phyloP scores from a whole-genome alignment of 768 basidiomycete genomes.

The Pleurotus cornucopiae region DNA sequence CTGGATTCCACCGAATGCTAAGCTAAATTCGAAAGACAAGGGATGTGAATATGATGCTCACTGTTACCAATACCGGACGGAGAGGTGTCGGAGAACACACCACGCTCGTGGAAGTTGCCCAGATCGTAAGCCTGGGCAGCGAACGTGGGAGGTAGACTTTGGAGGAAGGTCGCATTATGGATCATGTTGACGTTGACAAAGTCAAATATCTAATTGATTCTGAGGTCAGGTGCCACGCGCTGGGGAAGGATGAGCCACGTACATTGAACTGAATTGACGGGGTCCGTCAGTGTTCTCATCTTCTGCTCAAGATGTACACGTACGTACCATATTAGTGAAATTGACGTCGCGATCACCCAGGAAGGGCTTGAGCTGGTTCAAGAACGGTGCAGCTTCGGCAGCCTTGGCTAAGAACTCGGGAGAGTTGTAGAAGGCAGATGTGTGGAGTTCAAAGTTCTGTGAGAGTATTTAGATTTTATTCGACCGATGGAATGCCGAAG shows the following conservation, averaged over 20 bases:
- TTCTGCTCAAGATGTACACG: no score
- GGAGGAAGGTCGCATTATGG: conserved; percentile 44
- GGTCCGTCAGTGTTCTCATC: not conserved
- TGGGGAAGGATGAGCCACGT: conserved; percentile 11
- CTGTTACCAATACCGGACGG: conserved; percentile 44
- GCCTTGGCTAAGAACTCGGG: conserved; percentile 29
- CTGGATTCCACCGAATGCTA: conserved; percentile 19
- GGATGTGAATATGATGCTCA: conserved; percentile 10
- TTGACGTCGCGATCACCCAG: conserved; percentile 31
- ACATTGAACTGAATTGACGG: conserved; percentile 39
- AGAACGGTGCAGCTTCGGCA: conserved; percentile 30
- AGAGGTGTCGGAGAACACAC: conserved; percentile 35
- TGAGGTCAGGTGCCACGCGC: not conserved
- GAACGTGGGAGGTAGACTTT: conserved; percentile 28
- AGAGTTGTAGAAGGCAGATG: conserved; percentile 37
- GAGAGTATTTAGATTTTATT: not conserved
- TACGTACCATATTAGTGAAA: conserved; percentile 37
- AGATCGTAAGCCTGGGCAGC: conserved; percentile 41
- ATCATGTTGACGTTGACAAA: conserved; percentile 51
- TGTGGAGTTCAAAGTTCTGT: conserved; percentile 33
- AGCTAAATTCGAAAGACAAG: no score
- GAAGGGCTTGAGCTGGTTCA: conserved; percentile 33
- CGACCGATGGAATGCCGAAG: no score
- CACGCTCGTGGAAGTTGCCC: conserved; percentile 54
- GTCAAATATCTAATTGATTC: conserved; percentile 35